A percentile compares a stretch with the other conserved stretches of the same genome.
Conservation (phyloP, 1,139 yeast genomes). For the Pneumocystis carinii region DNA sequence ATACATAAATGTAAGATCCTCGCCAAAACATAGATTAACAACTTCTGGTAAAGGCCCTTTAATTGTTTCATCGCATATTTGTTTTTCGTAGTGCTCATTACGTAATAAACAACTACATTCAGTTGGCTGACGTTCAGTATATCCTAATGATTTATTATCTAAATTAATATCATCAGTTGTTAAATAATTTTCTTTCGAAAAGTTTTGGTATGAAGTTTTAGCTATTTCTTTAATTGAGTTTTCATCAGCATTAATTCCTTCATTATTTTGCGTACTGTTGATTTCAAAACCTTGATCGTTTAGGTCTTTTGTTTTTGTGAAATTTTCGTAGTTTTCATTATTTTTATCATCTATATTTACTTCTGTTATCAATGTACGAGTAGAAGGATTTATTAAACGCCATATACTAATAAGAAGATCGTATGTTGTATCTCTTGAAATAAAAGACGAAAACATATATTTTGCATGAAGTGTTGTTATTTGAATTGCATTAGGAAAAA, state of each 20-base stretch:
- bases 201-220: background rate
- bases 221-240: background rate
- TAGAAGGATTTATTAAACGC: conserved; percentile 18
- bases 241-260: conserved; percentile 15
- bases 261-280: conserved; percentile 15
- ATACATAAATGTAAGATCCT: conserved; percentile 44
- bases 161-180: conserved; percentile 1
- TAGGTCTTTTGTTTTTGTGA: background rate
- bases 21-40: conserved; percentile 55
- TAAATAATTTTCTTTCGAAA: background rate
- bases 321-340: conserved; percentile 16
- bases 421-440: conserved; percentile 64
- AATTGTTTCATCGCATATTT: conserved; percentile 45
- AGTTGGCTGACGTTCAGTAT: conserved; percentile 43
- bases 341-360: conserved; percentile 16
- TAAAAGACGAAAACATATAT: conserved; percentile 68
- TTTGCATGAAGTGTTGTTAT: conserved; percentile 48
- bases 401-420: conserved; percentile 40
- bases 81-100: conserved; percentile 38
- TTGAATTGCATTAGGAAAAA: conserved; percentile 79
- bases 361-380: conserved; percentile 30
- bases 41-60: conserved; percentile 74
- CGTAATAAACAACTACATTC: conserved; percentile 36
- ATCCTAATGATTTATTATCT: conserved; percentile 29
- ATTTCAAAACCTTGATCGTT: conserved; percentile 16